A percentile compares a stretch with the other conserved stretches of the same genome.
phyloP scores from a whole-genome alignment of 2,329 filamentous ascomycete genomes.

The Pseudopithomyces maydicus region DNA sequence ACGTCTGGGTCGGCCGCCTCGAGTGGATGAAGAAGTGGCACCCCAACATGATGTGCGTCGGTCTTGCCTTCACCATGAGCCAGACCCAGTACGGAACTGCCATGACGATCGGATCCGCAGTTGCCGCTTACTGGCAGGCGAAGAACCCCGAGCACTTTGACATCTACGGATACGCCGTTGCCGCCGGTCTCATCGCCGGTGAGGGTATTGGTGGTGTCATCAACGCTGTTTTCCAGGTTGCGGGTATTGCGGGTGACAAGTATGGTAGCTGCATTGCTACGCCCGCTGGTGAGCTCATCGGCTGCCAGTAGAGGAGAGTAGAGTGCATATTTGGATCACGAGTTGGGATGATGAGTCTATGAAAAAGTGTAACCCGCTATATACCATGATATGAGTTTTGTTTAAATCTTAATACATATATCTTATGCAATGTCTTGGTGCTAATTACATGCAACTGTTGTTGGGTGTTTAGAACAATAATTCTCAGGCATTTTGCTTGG shows the following conservation, averaged over 20 bases:
- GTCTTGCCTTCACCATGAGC: conserved; percentile 63
- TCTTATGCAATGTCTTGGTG: too few relatives aligned
- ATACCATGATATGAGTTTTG: not conserved
- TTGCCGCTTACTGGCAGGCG: conserved; percentile 61
- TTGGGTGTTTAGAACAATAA: too few relatives aligned
- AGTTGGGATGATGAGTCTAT: too few relatives aligned
- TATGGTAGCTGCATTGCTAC: conserved; percentile 43
- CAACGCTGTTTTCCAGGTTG: conserved; percentile 59
- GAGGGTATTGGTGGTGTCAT: conserved; percentile 69
- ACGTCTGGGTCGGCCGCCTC: conserved; percentile 57
- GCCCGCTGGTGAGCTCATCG: conserved; percentile 33
- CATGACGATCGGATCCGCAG: conserved; percentile 61
- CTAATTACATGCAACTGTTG: too few relatives aligned
- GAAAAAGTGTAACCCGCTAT: too few relatives aligned
- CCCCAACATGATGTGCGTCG: conserved; percentile 67
- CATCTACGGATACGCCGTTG: conserved; percentile 64
- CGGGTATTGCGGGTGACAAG: conserved; percentile 46
- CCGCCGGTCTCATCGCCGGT: conserved; percentile 65
- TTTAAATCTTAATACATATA: not conserved
- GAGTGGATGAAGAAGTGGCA: conserved; percentile 62
- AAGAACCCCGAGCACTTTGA: conserved; percentile 60
- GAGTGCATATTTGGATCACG: too few relatives aligned
- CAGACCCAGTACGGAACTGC: conserved; percentile 63
- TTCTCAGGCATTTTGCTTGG: too few relatives aligned
- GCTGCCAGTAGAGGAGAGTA: not conserved